Base-by-base conservation (phyloP, 2,329 filamentous ascomycete species). In the Neopestalotiopsis sp. region DNA sequence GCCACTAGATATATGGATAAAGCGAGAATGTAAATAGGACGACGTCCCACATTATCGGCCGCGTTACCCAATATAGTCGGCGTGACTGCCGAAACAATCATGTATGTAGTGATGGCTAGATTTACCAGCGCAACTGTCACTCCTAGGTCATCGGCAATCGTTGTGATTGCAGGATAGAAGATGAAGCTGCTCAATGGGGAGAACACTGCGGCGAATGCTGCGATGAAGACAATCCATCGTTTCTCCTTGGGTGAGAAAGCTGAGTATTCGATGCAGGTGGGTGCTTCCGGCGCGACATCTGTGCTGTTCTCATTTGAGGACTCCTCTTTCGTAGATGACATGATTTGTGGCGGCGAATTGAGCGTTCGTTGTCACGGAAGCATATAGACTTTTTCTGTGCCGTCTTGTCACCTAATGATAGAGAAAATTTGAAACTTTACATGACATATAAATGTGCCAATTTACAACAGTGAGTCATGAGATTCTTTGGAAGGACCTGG, bases 21-120 rank as follows among this genome's bases (percentile, higher is more conserved):
- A 4, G 49, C 28, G 0, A 69, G 13, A 12, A 71, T 64, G 5
- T 68, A 69, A 2, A 68, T 65, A 3, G 32, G 61, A 20, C 62
- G 61, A 0, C 28, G 69, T 28, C 71, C 71, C 14, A 69, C 40
- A 1, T 42, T 40, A 17, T 72, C 70, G n/a, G 71, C 69, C 2
- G 49, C 49, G 59, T 71, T 60, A 4, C 68, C 70, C 1, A 68
- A 42, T 20, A 71, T 14, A 17, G 67, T 30, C 14, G 62, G 67
- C 13, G 57, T 34, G 30, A 69, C 38, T 3, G 32, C 17, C 9
- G 68, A 32, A 17, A 71, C 60, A 60, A 74, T 70, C 28, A 74
- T 67, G 52, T 75, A 75, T 1, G 72, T 70, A 1, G 74, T 75
- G 12, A 76, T 70, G 3, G 75, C 74, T 9, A 75, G 66, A 24